Conservation (phyloP, 2,329 filamentous ascomycete species). For the Fusarium citri region DNA sequence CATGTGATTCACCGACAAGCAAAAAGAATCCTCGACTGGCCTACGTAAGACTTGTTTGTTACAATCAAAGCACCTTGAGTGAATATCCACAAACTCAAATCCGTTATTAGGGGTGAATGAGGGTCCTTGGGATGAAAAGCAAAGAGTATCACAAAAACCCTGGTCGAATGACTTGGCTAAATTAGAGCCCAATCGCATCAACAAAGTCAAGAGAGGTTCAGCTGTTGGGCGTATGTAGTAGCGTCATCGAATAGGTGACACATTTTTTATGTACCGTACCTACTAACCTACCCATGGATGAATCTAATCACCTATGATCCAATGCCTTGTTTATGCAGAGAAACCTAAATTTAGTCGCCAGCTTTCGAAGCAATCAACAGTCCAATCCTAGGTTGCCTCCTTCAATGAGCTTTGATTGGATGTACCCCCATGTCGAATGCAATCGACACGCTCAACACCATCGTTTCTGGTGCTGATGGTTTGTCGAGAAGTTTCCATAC, state of each 20-base stretch:
- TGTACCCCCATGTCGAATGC: neutral
- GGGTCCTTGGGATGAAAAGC: neutral
- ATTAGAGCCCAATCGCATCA: conserved; percentile 12
- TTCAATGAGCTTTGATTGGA: conserved; percentile 12
- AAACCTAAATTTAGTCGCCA: conserved; percentile 8
- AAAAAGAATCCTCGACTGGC: no score
- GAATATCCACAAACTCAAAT: neutral
- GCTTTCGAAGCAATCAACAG: conserved; percentile 3
- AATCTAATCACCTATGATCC: neutral
- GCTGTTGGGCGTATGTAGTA: neutral
- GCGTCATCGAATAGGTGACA: conserved; percentile 5
- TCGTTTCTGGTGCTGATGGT: neutral
- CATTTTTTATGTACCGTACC: neutral
- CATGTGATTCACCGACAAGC: neutral
- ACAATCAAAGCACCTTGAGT: neutral
- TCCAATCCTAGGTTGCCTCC: neutral
- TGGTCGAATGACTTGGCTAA: conserved; percentile 4
- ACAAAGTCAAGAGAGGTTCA: conserved; percentile 1
- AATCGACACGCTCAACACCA: conserved; percentile 9
- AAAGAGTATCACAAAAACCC: conserved; percentile 9
- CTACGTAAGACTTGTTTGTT: neutral
- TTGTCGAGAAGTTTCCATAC: neutral
- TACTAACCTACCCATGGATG: no score
- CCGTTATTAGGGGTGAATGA: neutral
- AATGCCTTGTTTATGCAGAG: conserved; percentile 1